A percentile compares a stretch with the other conserved stretches of the same genome.
These are phyloP conservation scores for Kluyveromyces dobzhanskii DNA, from an alignment of 805 yeast species.

Conservation along the genomic window DNA sequence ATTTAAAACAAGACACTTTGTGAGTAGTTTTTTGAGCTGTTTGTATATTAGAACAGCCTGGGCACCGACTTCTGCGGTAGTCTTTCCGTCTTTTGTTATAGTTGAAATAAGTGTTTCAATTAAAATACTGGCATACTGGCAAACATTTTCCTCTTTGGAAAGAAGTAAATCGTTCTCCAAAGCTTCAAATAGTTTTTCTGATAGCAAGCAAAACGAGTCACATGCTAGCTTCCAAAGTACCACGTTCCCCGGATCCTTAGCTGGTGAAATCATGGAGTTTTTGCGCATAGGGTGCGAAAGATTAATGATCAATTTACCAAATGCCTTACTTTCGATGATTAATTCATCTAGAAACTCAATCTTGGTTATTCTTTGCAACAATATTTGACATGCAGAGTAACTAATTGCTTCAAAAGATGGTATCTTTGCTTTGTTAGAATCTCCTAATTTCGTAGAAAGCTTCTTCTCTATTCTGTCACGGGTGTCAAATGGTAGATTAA, in stretches of 20 bases:
- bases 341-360: slow-evolving; percentile 24
- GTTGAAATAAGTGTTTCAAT: slow-evolving; percentile 36
- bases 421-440: slow-evolving; percentile 32
- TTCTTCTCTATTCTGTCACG: slow-evolving; percentile 50
- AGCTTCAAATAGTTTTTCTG: slow-evolving; percentile 17
- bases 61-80: slow-evolving; percentile 32
- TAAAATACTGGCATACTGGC: slow-evolving; percentile 33
- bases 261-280: slow-evolving; percentile 30
- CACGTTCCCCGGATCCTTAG: slow-evolving; percentile 7
- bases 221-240: slow-evolving; percentile 52
- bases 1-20: slow-evolving; percentile 32
- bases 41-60: slow-evolving; percentile 40
- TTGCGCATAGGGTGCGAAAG: slow-evolving; percentile 44
- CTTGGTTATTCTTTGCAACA: slow-evolving; percentile 32
- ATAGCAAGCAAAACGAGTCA: slow-evolving; percentile 31
- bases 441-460: slow-evolving; percentile 32
- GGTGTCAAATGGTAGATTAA: slow-evolving; percentile 53
- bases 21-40: slow-evolving; percentile 33
- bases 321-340: slow-evolving; percentile 37
- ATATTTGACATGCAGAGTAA: slow-evolving; percentile 35
- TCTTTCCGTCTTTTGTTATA: slow-evolving; percentile 12
- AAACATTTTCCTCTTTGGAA: slow-evolving; percentile 6
- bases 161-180: slow-evolving; percentile 3
- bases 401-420: slow-evolving; percentile 62
- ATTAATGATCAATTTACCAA: slow-evolving; percentile 39